A percentile compares a stretch with the other conserved stretches of the same genome.
These are phyloP conservation scores for Gentiana dahurica DNA, from an alignment of 257 asterid species.

Conservation along the genomic window DNA sequence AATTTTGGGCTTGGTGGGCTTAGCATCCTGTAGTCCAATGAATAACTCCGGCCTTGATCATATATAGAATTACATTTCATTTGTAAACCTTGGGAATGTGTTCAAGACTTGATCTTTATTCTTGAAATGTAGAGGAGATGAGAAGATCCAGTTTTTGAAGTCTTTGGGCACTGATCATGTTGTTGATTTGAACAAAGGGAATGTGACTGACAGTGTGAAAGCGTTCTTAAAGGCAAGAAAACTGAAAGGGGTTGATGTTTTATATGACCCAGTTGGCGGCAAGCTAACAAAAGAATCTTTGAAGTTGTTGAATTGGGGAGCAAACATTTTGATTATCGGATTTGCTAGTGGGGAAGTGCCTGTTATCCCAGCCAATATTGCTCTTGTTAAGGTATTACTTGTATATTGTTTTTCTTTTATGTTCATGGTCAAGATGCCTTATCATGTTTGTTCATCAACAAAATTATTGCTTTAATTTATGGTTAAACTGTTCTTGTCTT, in stretches of 20 bases:
- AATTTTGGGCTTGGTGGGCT: too few relatives aligned
- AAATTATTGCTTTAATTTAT: too few relatives aligned
- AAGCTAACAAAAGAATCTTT: conserved; percentile 67
- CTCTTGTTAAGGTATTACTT: conserved; percentile 79
- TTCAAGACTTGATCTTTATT: conserved; percentile 10
- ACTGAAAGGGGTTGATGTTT: conserved; percentile 83
- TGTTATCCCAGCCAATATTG: conserved; percentile 71
- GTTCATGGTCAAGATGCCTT: too few relatives aligned
- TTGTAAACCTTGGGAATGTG: conserved; percentile 6
- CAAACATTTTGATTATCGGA: conserved; percentile 82
- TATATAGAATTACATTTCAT: conserved; percentile 1
- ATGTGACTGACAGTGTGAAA: conserved; percentile 59
- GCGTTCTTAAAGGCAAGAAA: conserved; percentile 62
- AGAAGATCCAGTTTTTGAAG: conserved; percentile 64
- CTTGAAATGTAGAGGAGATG: conserved; percentile 51
- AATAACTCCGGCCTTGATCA: too few relatives aligned
- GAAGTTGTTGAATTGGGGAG: conserved; percentile 91
- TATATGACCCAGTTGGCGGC: conserved; percentile 98
- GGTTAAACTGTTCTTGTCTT: too few relatives aligned
- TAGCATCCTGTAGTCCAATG: too few relatives aligned
- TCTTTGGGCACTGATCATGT: conserved; percentile 83
- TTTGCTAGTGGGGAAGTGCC: conserved; percentile 98
- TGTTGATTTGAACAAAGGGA: conserved; percentile 62
- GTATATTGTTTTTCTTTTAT: neutral
- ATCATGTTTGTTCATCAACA: too few relatives aligned